Evolutionary conservation across 495 filamentous ascomycete species (phyloP).

Genomic region (Clavariopsis aquatica): DNA sequence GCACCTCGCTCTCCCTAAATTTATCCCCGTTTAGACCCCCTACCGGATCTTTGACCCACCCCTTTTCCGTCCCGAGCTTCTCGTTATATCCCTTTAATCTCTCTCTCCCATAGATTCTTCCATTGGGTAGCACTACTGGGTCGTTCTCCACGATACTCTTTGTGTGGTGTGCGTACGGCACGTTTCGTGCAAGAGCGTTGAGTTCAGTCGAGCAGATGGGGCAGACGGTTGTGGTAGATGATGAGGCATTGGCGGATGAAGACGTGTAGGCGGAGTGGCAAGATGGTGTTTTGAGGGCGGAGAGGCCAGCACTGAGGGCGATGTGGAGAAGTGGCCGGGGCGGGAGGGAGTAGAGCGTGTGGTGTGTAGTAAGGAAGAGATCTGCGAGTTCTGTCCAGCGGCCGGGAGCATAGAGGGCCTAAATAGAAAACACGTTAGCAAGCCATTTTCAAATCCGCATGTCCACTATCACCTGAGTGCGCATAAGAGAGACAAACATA

Average conservation of each 20-base stretch:
- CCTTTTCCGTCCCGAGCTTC: constrained; percentile 65
- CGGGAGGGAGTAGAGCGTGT: constrained; percentile 82
- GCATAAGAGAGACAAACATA: constrained; percentile 40
- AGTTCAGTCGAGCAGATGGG: constrained; percentile 95
- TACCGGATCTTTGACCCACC: constrained; percentile 76
- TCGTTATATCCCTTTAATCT: constrained; percentile 72
- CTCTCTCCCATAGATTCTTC: constrained; percentile 77
- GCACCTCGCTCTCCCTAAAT: constrained; percentile 61
- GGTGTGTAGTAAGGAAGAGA: constrained; percentile 83
- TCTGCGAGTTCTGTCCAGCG: constrained; percentile 78
- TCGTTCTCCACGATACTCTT: constrained; percentile 90
- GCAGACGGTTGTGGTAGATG: constrained; percentile 68
- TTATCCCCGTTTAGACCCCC: constrained; percentile 56
- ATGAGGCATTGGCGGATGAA: constrained; percentile 60
- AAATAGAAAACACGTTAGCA: constrained; percentile 26
- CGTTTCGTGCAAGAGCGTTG: constrained; percentile 81
- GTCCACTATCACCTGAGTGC: not conserved
- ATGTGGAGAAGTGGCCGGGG: constrained; percentile 83
- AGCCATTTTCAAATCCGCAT: not conserved
- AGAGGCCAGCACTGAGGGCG: constrained; percentile 86
- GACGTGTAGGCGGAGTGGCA: constrained; percentile 74
- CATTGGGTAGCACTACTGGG: constrained; percentile 82
- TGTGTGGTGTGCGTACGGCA: constrained; percentile 91
- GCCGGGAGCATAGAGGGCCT: constrained; percentile 70
- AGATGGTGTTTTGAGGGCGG: constrained; percentile 90